Evolutionary conservation across 2,329 filamentous ascomycete species (phyloP), one percentile per base, ranked within the genome.

Genomic region (Chalaropsis thielavioides): DNA sequence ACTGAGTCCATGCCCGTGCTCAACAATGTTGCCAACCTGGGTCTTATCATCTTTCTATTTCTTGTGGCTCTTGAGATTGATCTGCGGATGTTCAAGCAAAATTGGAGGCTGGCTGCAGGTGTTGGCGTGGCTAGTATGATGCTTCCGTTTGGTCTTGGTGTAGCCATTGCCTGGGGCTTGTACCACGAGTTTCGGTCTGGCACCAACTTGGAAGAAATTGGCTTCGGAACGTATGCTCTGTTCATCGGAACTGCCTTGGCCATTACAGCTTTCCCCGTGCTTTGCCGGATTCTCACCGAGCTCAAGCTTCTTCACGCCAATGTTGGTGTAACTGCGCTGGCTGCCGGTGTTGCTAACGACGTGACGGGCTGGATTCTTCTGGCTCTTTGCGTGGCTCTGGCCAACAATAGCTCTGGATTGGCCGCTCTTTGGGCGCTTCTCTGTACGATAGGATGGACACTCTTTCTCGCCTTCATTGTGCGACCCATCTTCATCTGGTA

Each of bases 171-270:
- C 1, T 91, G 85, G 74, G 91, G 91, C 0, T 74, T 96, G 13
- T 95, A 90, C 71, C 75, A 91, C 66, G 75, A 91, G 66, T 95
- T 95, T 70, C 78, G 78, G 24, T 44, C 71, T 11, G 77, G 80
- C 41, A 68, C 71, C 2, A 73, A 74, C 49, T 70, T 75, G 24
- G 69, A 74, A 17, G 71, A 74, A 43, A 78, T 82, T 66, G 71
- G 73, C 22, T 83, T 83, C 67, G 79, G 78, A 61, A 76, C 80
- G 11, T 83, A 90, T 60, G 78, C 79, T 68, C 75, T 82, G 35
- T 97, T 97, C 72, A 89, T 96, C 69, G 92, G 92, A 74, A 92
- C 95, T 63, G 92, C 92, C 0, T 86, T 96, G 75, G 89, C 91
- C 35, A 97, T 97, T 70, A 96, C 92, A 0, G 90, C 84, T 8